Evolutionary conservation across 192 early-diverging fungal genomes (phyloP).

Genomic region (Paraglomus brasilianum): DNA sequence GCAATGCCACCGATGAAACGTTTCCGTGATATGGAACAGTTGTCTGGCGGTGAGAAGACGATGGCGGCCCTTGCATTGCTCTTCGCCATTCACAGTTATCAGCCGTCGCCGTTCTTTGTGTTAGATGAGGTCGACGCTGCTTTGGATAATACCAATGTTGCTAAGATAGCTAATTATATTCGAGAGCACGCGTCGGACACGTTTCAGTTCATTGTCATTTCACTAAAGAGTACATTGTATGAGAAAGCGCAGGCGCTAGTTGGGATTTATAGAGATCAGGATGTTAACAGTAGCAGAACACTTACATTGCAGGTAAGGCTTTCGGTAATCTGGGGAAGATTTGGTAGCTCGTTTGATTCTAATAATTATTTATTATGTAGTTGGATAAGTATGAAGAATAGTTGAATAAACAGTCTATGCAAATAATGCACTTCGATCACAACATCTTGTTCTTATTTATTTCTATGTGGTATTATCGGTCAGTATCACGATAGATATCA

Average conservation of each 20-base stretch:
- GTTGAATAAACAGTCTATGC: too few species aligned
- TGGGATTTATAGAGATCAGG: slow-evolving; percentile 93
- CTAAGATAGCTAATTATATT: slow-evolving; percentile 89
- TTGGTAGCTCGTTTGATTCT: too few species aligned
- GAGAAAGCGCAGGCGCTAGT: slow-evolving; percentile 91
- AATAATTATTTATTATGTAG: too few species aligned
- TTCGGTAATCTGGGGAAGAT: too few species aligned
- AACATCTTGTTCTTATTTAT: too few species aligned
- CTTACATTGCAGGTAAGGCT: slow-evolving; percentile 66
- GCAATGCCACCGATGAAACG: slow-evolving; percentile 99
- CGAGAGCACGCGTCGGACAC: slow-evolving; percentile 62
- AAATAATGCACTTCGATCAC: too few species aligned
- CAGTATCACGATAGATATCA: too few species aligned
- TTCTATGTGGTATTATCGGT: too few species aligned
- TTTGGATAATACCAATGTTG: slow-evolving; percentile 94
- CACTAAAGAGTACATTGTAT: slow-evolving; percentile 91
- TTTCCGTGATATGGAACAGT: slow-evolving; percentile 98
- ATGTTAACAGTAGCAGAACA: slow-evolving; percentile 75
- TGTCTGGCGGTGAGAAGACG: slow-evolving; percentile 99
- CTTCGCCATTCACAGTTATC: slow-evolving; percentile 95
- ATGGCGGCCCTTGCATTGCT: slow-evolving; percentile 94
- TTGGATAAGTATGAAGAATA: too few species aligned
- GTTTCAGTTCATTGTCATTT: slow-evolving; percentile 98
- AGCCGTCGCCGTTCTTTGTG: slow-evolving; percentile 98
- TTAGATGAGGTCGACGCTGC: slow-evolving; percentile 99